Evolutionary conservation across 495 filamentous ascomycete species (phyloP).

Genomic region (Hypoxylon crocopeplum): DNA sequence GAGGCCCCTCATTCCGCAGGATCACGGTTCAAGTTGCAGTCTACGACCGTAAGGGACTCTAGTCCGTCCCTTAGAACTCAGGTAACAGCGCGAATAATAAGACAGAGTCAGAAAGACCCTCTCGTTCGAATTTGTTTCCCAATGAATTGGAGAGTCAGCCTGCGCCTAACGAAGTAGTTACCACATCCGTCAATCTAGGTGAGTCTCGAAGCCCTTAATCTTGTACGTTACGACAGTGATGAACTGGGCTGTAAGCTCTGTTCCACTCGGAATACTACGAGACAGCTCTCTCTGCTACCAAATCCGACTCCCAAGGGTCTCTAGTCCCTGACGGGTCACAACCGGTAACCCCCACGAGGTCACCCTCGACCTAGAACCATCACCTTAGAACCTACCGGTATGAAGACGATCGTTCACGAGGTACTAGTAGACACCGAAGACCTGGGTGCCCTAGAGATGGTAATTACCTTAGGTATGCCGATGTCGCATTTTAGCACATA

Average conservation of each 20-base stretch:
- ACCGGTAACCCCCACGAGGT: too few relatives aligned
- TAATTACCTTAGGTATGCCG: too few relatives aligned
- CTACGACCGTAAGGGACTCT: too few relatives aligned
- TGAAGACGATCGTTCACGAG: too few relatives aligned
- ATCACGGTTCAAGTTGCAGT: slow-evolving; percentile 6
- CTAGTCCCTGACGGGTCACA: slow-evolving; percentile 16
- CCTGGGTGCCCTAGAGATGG: too few relatives aligned
- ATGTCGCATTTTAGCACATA: too few relatives aligned
- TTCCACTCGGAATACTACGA: slow-evolving; percentile 33
- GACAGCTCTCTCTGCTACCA: slow-evolving; percentile 3
- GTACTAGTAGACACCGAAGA: too few relatives aligned
- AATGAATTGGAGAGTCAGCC: not conserved
- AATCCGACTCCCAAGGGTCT: slow-evolving; percentile 10
- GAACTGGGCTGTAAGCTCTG: slow-evolving; percentile 18
- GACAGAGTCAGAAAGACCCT: not conserved
- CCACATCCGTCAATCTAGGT: slow-evolving; percentile 21
- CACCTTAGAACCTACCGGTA: too few relatives aligned
- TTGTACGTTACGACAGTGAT: slow-evolving; percentile 32
- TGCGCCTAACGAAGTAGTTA: slow-evolving; percentile 34
- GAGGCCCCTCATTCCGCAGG: too few relatives aligned
- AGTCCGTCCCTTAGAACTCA: too few relatives aligned
- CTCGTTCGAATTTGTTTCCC: not conserved
- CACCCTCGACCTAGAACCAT: not conserved
- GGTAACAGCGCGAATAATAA: not conserved
- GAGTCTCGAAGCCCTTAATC: slow-evolving; percentile 32